Percentiles rank a stretch among this genome's conserved stretches.
These are phyloP conservation scores for Colletotrichum cereale DNA, from an alignment of 2,329 filamentous ascomycete species.

Conservation along the genomic window DNA sequence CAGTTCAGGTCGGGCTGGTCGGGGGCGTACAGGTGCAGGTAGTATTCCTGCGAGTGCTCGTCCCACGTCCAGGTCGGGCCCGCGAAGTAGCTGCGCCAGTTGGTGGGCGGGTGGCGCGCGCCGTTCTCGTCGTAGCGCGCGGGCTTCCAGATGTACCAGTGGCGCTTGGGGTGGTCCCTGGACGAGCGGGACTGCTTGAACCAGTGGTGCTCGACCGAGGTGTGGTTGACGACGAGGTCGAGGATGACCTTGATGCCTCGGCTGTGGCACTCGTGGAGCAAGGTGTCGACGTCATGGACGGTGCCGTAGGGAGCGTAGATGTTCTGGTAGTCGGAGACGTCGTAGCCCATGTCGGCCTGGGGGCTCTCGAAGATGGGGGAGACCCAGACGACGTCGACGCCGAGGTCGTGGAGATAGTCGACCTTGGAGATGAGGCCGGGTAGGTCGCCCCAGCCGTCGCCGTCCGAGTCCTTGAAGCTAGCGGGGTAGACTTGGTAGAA, in stretches of 20 bases:
- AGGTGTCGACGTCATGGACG: constrained; percentile 72
- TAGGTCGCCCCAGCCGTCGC: constrained; percentile 75
- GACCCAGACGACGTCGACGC: constrained; percentile 72
- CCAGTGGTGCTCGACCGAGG: constrained; percentile 67
- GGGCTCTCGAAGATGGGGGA: constrained; percentile 67
- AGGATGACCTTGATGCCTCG: constrained; percentile 76
- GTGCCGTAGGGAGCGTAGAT: constrained; percentile 77
- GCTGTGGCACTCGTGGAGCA: constrained; percentile 71
- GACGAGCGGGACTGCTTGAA: constrained; percentile 67
- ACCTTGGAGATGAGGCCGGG: constrained; percentile 74
- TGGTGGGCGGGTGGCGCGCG: constrained; percentile 69
- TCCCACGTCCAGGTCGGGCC: constrained; percentile 66
- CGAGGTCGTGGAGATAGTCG: constrained; percentile 73
- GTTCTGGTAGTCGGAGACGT: constrained; percentile 76
- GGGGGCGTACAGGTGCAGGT: constrained; percentile 72
- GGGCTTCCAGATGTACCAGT: constrained; percentile 77
- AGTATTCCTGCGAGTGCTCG: constrained; percentile 64
- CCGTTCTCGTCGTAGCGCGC: constrained; percentile 66
- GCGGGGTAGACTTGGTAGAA: constrained; percentile 70
- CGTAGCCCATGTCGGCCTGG: constrained; percentile 78
- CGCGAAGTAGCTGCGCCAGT: constrained; percentile 63
- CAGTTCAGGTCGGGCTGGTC: constrained; percentile 85
- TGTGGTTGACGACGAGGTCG: constrained; percentile 82
- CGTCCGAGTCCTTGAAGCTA: constrained; percentile 68
- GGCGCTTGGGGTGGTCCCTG: constrained; percentile 64